phyloP scores from a whole-genome alignment of 306 rosid genomes.

The Inga oerstediana region DNA sequence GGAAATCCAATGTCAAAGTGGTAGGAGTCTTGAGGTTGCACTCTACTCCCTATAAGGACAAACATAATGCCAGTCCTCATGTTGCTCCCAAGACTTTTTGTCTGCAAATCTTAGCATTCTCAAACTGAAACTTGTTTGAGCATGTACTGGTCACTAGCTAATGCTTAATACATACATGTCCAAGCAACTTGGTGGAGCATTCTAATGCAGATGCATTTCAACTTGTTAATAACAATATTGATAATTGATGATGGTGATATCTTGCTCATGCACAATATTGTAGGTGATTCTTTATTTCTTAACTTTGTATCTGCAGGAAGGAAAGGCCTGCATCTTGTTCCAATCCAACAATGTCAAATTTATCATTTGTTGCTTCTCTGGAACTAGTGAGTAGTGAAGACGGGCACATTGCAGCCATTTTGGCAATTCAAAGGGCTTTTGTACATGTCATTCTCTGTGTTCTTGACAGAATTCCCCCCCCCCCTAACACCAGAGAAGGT shows the following conservation, averaged over 20 bases:
- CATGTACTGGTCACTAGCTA: no score
- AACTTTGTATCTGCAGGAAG: slow-evolving; percentile 33
- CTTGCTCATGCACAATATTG: background rate
- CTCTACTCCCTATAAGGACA: no score
- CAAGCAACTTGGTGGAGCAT: background rate
- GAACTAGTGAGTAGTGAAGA: slow-evolving; percentile 11
- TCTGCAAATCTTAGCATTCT: no score
- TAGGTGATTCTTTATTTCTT: background rate
- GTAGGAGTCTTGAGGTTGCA: no score
- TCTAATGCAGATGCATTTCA: background rate
- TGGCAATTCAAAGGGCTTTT: slow-evolving; percentile 27
- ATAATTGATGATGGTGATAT: background rate
- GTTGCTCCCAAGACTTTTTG: no score
- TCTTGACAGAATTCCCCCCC: background rate
- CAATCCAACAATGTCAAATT: slow-evolving; percentile 28
- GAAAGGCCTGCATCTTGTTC: slow-evolving; percentile 1
- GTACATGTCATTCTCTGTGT: background rate
- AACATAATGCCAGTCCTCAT: no score
- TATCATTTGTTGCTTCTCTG: slow-evolving; percentile 30
- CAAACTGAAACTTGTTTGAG: no score
- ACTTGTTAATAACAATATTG: background rate
- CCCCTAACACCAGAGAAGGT: background rate
- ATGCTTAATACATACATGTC: background rate
- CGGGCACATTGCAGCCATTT: slow-evolving; percentile 9
- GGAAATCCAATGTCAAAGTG: no score